Base-by-base conservation (phyloP, 192 early-diverging fungal genomes). In the Fimicolochytrium jonesii region DNA sequence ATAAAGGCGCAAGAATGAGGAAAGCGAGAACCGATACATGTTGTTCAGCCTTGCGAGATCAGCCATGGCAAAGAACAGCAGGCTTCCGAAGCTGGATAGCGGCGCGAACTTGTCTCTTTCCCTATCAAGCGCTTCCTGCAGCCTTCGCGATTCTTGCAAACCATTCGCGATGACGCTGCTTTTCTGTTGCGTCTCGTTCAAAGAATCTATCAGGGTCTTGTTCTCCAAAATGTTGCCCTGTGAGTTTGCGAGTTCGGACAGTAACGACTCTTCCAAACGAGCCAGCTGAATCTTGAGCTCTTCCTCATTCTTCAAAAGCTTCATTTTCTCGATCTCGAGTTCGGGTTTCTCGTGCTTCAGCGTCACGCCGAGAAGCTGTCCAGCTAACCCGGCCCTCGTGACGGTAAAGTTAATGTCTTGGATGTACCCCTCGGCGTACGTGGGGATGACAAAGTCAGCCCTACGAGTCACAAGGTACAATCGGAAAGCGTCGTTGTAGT, bases 221-320 rank as follows among this genome's bases (percentile, higher is more conserved):
- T 86, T 84, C 52, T 85, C 83, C 32, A 86, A 48, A 66, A 86
- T 84, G 48, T 86, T 85, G 29, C 84, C 84, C 37, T 77, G 67
- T 7, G 79, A 74, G 37, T 56, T 77, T 0, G 82, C 79, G 20
- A 86, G 67, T 54, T 84, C 79, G 45, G 64, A 63, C 26, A 86
- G 59, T 10, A 86, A 67, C 4, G 66, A 52, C 44, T 83, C 80
- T 73, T 86, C 84, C 9, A 86, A 68, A 13, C 23, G 17, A 7
- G 69, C 25, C 9, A 86, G 69, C 47, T 83, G 74, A 2, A 83
- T 57, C 50, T 80, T 81, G 28, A 84, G 61, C 26, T 82, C 69
- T 30, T 83, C 75, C 43, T 86, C 84, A 18, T 75, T 68, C 52
- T 75, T 69, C 22, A 83, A 57, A 2, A 86, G 48, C 47, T 77